A percentile compares a stretch with the other conserved stretches of the same genome.
phyloP scores from a whole-genome alignment of 441 rosid species.

The Metrosideros polymorpha region DNA sequence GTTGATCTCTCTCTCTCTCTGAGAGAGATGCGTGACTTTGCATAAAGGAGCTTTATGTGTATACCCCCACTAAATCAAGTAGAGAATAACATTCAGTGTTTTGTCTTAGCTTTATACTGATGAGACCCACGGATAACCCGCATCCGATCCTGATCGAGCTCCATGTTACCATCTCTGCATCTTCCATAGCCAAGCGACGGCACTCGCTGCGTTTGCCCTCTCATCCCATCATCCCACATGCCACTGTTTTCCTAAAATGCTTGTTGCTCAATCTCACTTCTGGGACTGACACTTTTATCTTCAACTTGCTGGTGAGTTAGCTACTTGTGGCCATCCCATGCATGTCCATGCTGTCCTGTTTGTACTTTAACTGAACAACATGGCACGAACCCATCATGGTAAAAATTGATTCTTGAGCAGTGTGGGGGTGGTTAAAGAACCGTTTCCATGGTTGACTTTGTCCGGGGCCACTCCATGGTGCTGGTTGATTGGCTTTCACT shows the following conservation, averaged over 20 bases:
- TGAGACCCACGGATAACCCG: slow-evolving; percentile 15
- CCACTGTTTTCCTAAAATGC: background rate
- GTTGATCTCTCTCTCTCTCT: slow-evolving; percentile 2
- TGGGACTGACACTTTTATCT: background rate
- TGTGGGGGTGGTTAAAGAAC: background rate
- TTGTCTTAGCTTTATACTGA: slow-evolving; percentile 7
- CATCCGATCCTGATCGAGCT: slow-evolving; percentile 12
- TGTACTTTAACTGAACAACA: background rate
- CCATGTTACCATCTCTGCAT: background rate
- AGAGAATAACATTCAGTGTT: slow-evolving; percentile 20
- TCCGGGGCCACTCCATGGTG: background rate
- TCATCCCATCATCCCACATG: background rate
- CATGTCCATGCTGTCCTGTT: background rate
- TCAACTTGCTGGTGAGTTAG: background rate
- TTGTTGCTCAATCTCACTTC: background rate
- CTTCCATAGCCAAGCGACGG: background rate
- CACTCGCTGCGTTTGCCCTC: background rate
- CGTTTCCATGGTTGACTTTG: background rate
- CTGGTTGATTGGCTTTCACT: background rate
- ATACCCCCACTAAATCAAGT: slow-evolving; percentile 46
- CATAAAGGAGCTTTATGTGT: slow-evolving; percentile 65
- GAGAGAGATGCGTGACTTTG: slow-evolving; percentile 36
- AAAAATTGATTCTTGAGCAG: background rate
- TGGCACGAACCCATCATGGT: background rate
- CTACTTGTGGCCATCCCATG: background rate